Evolutionary conservation across 805 yeast genomes (phyloP), one percentile per base, ranked within the genome.

Genomic region (Starmerella sirachaensis): DNA sequence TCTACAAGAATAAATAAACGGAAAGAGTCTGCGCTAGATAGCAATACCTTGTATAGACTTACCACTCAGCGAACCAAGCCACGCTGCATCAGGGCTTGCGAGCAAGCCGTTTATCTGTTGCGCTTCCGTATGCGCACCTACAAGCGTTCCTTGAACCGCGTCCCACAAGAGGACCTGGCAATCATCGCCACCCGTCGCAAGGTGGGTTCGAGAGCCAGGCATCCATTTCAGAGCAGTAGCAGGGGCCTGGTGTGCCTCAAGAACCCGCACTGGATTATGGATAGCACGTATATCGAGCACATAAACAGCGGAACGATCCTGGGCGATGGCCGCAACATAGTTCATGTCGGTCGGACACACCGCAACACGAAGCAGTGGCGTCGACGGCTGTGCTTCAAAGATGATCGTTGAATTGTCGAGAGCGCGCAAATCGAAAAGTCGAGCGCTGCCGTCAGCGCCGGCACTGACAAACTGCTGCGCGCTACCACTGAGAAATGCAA

Each of bases 321-420:
- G 73, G 5, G 82, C 86, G 42, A 86, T 66, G 0, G 94, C 76
- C 1, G 95, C 95, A 42, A 91, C 62, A 32, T 82, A 71, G 57
- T 88, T 82, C 30, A 80, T 75, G 56, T 91, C 94, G 25, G 71
- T 65, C 25, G 82, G 80, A 21, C 84, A 79, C 0, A 94, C 73
- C 8, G 83, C 77, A 9, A 91, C 62, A 43, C 88, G 66, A 22
- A 91, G 58, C 37, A 91, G 62, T 2, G 95, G 91, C 14, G 65
- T 65, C 2, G 61, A 52, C 7, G 46, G 33, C n/a, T 31, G 37
- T 6, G 39, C 25, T 55, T 91, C 98, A 57, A 83, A 91, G 12
- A 91, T 78, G 49, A 91, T 91, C 1, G 98, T 88, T 13, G 94
- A 81, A 57, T 86, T 97, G 42, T 91, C 96, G 35, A 88, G 63